phyloP scores from a whole-genome alignment of 371 early-diverging fungal genomes.

The Mycotypha africana region DNA sequence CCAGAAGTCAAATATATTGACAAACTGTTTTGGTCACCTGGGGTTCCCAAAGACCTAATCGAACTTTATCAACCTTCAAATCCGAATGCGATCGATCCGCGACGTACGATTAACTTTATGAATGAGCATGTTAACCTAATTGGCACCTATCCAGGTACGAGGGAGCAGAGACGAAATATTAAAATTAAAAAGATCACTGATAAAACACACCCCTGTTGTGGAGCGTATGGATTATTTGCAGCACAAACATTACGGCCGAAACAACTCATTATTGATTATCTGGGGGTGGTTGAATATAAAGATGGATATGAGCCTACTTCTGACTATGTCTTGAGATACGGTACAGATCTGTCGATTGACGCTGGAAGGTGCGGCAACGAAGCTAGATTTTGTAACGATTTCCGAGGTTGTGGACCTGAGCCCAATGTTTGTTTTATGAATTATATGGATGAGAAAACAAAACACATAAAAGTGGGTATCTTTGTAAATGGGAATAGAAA shows the following conservation, averaged over 20 bases:
- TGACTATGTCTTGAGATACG: constrained; percentile 42
- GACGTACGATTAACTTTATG: constrained; percentile 25
- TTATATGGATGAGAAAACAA: constrained; percentile 40
- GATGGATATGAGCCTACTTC: constrained; percentile 32
- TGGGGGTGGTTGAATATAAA: constrained; percentile 42
- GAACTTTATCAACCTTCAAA: constrained; percentile 29
- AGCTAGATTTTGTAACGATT: constrained; percentile 49
- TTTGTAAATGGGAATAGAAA: constrained; percentile 41
- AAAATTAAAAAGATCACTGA: constrained; percentile 43
- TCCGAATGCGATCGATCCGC: constrained; percentile 6
- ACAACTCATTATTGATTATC: constrained; percentile 41
- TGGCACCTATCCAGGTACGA: constrained; percentile 28
- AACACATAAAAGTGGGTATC: constrained; percentile 41
- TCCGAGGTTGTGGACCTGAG: constrained; percentile 40
- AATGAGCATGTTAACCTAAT: constrained; percentile 37
- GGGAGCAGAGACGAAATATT: constrained; percentile 35
- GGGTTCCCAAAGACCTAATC: constrained; percentile 23
- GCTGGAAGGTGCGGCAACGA: constrained; percentile 47
- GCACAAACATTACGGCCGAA: constrained; percentile 42
- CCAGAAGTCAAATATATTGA: constrained; percentile 42
- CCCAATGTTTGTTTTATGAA: constrained; percentile 51
- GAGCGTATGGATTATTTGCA: constrained; percentile 45
- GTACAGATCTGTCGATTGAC: constrained; percentile 42
- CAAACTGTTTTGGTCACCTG: constrained; percentile 36
- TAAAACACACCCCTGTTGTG: constrained; percentile 41